phyloP scores from a whole-genome alignment of 495 filamentous ascomycete species.

The Hyaloscypha variabilis region DNA sequence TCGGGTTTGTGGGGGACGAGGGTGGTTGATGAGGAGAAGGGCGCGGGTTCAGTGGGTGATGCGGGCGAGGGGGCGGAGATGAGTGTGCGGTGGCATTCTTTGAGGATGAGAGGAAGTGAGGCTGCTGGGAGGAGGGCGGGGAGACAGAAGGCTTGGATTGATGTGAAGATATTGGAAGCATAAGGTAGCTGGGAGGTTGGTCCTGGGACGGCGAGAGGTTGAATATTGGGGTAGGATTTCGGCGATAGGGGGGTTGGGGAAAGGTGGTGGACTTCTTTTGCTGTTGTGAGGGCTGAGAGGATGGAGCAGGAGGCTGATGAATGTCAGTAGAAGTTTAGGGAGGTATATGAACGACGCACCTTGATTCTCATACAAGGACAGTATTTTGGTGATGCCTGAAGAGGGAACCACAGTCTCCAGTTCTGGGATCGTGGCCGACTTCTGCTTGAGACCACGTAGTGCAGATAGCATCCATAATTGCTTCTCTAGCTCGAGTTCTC shows the following conservation, averaged over 20 bases:
- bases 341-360: constrained; percentile 19
- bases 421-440: neutral
- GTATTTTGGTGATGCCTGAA: constrained; percentile 14
- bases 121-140: constrained; percentile 26
- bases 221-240: constrained; percentile 26
- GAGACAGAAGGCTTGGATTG: constrained; percentile 26
- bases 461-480: constrained; percentile 31
- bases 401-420: neutral
- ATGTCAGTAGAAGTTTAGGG: neutral
- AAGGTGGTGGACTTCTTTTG: constrained; percentile 28
- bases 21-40: constrained; percentile 6
- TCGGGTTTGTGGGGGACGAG: neutral
- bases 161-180: constrained; percentile 25
- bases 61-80: constrained; percentile 1
- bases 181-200: constrained; percentile 29
- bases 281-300: constrained; percentile 19
- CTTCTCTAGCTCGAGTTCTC: constrained; percentile 31
- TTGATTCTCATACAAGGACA: constrained; percentile 32
- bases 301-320: constrained; percentile 24
- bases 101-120: constrained; percentile 28
- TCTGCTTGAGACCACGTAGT: constrained; percentile 14
- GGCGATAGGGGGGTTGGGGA: constrained; percentile 24
- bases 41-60: neutral
- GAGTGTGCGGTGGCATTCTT: constrained; percentile 30
- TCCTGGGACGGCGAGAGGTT: constrained; percentile 21